Evolutionary conservation across 192 early-diverging fungal species (phyloP).

Genomic region (Backusella westeae): DNA sequence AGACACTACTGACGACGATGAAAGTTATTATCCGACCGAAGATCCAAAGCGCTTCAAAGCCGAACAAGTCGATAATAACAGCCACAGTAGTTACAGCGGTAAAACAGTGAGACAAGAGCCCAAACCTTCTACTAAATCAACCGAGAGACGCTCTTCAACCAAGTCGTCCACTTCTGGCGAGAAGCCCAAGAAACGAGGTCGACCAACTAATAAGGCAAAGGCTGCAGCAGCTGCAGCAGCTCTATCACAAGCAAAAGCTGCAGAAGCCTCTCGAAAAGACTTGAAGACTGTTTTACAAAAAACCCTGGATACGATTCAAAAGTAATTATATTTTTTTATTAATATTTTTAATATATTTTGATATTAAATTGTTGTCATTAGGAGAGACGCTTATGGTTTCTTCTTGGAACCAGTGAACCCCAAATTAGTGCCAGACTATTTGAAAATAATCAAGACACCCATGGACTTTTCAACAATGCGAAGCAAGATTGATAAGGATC

Average conservation of each 20-base stretch:
- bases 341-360: not conserved
- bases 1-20: not conserved
- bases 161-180: not conserved
- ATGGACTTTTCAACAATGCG: conserved; percentile 95
- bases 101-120: not conserved
- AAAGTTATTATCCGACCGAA: conserved; percentile 5
- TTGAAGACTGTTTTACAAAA: conserved; percentile 63
- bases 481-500: conserved; percentile 56
- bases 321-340: conserved; percentile 33
- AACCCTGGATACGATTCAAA: conserved; percentile 61
- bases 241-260: not conserved
- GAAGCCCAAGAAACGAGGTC: conserved; percentile 25
- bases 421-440: conserved; percentile 73
- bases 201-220: conserved; percentile 36
- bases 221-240: conserved; percentile 14
- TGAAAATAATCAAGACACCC: conserved; percentile 72
- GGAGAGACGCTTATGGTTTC: conserved; percentile 82
- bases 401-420: conserved; percentile 88
- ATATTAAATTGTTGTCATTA: conserved; percentile 22
- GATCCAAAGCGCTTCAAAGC: not conserved
- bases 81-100: not conserved
- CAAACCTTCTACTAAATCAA: not conserved
- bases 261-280: conserved; percentile 43
- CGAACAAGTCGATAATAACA: not conserved
- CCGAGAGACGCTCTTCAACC: conserved; percentile 19